Base-by-base conservation (phyloP, 1,139 yeast genomes). In the Protomyces pachydermus region DNA sequence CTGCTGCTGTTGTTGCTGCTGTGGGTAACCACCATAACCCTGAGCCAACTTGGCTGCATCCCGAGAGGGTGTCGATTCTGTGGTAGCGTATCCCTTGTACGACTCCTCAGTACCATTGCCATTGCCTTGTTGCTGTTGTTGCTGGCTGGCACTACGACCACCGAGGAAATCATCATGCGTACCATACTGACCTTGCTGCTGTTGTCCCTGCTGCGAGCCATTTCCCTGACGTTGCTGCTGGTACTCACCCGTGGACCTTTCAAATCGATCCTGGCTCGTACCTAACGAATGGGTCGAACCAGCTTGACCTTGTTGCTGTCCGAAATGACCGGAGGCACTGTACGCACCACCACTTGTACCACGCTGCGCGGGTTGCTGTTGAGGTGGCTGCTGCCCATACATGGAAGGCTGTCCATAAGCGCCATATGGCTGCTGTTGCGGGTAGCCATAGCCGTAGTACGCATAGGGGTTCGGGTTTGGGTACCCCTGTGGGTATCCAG, bases 361-460 rank as follows among this genome's bases (percentile, higher is more conserved):
- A 23, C 46, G 61, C 34, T 58, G 54, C 1, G 39, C 39, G 10
- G 51, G 56, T 14, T 9, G 46, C 53, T 51, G 61, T 28, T 57
- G 61, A 16, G 10, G 20, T 18, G 48, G 48, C 42, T 51, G 62
- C 35, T 58, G 62, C 5, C 56, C 62, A 32, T 58, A 58, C 56
- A 58, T 52, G 1, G 48, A 42, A 14, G 52, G 62, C 10, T 38
- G 56, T 12, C 61, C 61, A 34, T 58, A 58, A 10, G 53, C 56
- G 28, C 56, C 53, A 38, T 58, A 55, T 1, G 51, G 61, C 37
- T 57, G 61, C 23, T 52, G 56, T 20, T 58, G 62, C 10, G 62
- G 62, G 25, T 51, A 58, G 14, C 56, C 62, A 52, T 58, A 58
- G 32, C 62, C 62, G 18, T 58, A 58, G 45, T 58, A 58, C n/a